These are phyloP conservation scores for Corymbia citriodora DNA, from an alignment of 441 rosid species.

Conservation along the genomic window DNA sequence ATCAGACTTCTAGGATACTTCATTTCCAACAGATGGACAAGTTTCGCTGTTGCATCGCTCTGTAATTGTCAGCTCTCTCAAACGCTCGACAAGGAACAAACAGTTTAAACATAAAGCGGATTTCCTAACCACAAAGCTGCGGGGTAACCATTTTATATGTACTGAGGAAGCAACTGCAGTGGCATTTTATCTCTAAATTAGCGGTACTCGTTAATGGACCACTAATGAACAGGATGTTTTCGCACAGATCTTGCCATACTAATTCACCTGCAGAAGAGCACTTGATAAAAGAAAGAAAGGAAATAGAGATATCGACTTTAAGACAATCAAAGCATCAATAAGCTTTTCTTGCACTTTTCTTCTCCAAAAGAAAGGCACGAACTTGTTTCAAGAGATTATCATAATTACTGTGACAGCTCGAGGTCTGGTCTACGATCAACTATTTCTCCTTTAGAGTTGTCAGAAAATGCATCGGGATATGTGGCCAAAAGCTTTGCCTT, in stretches of 20 bases:
- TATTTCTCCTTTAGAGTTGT: constrained; percentile 49
- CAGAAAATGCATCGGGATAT: constrained; percentile 89
- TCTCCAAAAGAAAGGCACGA: not conserved
- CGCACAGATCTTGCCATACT: not conserved
- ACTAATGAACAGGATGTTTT: not conserved
- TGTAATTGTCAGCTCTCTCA: not conserved
- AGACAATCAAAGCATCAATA: not conserved
- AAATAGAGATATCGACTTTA: not conserved
- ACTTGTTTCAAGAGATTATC: not conserved
- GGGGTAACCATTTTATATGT: not conserved
- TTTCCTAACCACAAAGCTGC: not conserved
- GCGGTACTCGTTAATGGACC: not conserved
- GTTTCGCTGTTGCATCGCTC: not conserved
- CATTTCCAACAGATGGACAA: not conserved
- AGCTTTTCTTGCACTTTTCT: not conserved
- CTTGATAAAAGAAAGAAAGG: not conserved
- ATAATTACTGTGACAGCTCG: constrained; percentile 39
- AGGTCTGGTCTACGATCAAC: constrained; percentile 82
- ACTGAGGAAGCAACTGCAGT: not conserved
- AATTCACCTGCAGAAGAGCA: not conserved
- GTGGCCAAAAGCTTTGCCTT: constrained; percentile 60
- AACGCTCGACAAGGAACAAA: not conserved
- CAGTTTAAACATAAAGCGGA: not conserved
- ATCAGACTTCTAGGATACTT: not conserved
- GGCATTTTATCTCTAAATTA: not conserved